These are phyloP conservation scores for Sanghuangporus weigelae DNA, from an alignment of 1,284 basidiomycete species.

Conservation along the genomic window DNA sequence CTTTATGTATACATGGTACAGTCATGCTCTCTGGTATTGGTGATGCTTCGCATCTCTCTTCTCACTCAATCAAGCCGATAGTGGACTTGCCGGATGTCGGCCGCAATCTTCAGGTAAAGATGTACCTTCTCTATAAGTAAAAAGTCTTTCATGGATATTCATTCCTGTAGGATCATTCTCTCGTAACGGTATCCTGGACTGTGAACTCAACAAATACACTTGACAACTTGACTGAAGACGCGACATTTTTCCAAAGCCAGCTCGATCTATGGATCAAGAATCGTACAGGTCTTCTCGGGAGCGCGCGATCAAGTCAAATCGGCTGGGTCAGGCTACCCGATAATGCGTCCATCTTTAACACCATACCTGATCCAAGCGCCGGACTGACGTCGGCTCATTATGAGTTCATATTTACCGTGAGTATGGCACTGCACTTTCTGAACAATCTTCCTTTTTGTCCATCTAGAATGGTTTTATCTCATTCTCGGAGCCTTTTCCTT, in stretches of 20 bases:
- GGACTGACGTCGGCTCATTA: slow-evolving; percentile 24
- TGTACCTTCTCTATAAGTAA: slow-evolving; percentile 21
- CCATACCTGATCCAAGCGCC: slow-evolving; percentile 30
- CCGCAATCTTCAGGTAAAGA: slow-evolving; percentile 15
- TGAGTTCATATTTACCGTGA: slow-evolving; percentile 12
- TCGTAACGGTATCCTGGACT: slow-evolving; percentile 25
- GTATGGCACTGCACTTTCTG: not conserved
- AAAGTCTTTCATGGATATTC: not conserved
- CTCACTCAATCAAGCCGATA: not conserved
- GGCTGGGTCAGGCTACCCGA: slow-evolving; percentile 29
- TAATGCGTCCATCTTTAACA: slow-evolving; percentile 28
- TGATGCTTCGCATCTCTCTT: not conserved
- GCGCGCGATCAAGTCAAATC: slow-evolving; percentile 14
- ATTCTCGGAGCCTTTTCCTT: slow-evolving; percentile 2
- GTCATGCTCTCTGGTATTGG: slow-evolving; percentile 15
- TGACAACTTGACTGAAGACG: slow-evolving; percentile 23
- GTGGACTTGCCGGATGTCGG: slow-evolving; percentile 13
- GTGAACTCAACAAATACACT: slow-evolving; percentile 29
- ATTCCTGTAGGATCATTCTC: slow-evolving; percentile 29
- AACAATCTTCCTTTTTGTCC: not conserved
- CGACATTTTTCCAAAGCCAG: slow-evolving; percentile 19
- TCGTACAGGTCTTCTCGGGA: slow-evolving; percentile 24
- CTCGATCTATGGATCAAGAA: slow-evolving; percentile 27
- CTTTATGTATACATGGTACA: slow-evolving; percentile 26
- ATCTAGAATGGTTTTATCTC: slow-evolving; percentile 6